Percentiles rank a stretch among this genome's conserved stretches.
These are phyloP conservation scores for Malus orientalis DNA, from an alignment of 306 rosid genomes.

Conservation along the genomic window DNA sequence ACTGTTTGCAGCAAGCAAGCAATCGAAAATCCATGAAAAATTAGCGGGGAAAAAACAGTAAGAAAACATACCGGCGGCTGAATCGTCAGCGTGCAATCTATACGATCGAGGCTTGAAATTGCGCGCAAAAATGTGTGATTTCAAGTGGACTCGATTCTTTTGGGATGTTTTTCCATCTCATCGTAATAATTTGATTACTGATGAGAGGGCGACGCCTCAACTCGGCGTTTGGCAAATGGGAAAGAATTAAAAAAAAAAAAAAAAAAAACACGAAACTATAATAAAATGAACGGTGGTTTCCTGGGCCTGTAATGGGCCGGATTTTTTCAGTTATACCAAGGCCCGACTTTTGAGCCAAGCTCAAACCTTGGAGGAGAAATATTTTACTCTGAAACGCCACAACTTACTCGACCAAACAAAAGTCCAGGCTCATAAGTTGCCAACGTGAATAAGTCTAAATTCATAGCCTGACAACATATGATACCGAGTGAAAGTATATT, in stretches of 20 bases:
- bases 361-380: not conserved
- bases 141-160: not conserved
- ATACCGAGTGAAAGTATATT: not conserved
- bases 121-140: not conserved
- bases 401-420: not conserved
- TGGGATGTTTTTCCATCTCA: not conserved
- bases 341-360: not conserved
- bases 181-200: not conserved
- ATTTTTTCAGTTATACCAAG: not conserved
- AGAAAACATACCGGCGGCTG: not conserved
- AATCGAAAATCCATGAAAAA: not conserved
- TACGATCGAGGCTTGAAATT: not conserved
- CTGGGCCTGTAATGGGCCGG: not conserved
- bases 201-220: not conserved
- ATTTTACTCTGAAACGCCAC: too few species aligned
- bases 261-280: not conserved
- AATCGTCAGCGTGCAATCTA: not conserved
- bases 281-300: not conserved
- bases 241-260: not conserved
- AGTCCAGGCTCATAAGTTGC: not conserved
- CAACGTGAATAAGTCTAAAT: rapidly evolving
- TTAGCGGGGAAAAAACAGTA: too few species aligned
- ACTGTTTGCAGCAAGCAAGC: not conserved
- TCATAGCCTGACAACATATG: not conserved
- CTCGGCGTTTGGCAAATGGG: not conserved